These are phyloP conservation scores for Nitzschia sp. DNA, from an alignment of 108 stramenopile genomes.

Conservation along the genomic window DNA sequence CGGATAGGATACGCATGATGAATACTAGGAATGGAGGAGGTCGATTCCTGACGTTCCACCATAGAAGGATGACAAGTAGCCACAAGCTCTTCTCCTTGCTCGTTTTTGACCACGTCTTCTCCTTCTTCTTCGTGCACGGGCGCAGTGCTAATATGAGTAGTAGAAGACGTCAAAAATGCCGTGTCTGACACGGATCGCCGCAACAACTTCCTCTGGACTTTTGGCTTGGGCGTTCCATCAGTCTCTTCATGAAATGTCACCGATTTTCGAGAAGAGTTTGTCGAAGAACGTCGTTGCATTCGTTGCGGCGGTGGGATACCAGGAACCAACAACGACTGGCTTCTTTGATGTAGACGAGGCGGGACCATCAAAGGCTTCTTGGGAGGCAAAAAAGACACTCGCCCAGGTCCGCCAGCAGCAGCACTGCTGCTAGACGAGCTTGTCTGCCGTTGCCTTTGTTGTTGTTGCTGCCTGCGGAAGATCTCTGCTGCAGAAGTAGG, in stretches of 20 bases:
- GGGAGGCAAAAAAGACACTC: neutral
- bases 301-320: neutral
- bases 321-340: neutral
- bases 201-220: neutral
- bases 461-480: neutral
- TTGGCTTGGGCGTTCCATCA: conserved; percentile 12
- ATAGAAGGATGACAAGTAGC: neutral
- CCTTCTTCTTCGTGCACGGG: neutral
- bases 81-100: no score
- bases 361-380: neutral
- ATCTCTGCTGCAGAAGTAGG: neutral
- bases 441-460: no score
- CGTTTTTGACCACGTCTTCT: conserved; percentile 5
- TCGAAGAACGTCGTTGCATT: neutral
- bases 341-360: neutral
- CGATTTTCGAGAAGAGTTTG: conserved; percentile 13
- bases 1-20: conserved; percentile 36
- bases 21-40: conserved; percentile 39
- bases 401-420: no score
- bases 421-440: no score
- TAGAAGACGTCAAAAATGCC: neutral
- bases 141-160: neutral
- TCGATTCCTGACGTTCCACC: conserved; percentile 20
- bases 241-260: conserved; percentile 35
- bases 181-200: conserved; percentile 24